These are phyloP conservation scores for Fusarium sp. DNA, from an alignment of 2,329 filamentous ascomycete species.

Conservation along the genomic window DNA sequence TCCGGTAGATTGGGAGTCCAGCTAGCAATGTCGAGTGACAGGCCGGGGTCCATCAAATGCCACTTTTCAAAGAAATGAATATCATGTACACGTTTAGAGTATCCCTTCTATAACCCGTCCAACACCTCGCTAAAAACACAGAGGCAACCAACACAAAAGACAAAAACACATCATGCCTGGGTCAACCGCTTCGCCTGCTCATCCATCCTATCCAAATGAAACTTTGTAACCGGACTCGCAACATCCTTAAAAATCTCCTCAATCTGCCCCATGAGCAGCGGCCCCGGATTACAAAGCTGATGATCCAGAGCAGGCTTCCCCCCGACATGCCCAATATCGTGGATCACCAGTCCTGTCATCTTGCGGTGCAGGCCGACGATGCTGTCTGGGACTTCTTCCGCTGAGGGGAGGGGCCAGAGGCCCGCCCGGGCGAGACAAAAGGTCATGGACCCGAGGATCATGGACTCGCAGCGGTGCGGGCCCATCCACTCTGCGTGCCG, in stretches of 20 bases:
- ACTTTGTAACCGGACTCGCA: conserved; percentile 11
- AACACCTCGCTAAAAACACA: background rate
- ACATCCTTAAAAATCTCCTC: conserved; percentile 37
- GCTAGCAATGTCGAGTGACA: background rate
- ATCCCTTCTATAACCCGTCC: background rate
- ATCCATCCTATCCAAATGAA: conserved; percentile 12
- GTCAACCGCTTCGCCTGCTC: conserved; percentile 11
- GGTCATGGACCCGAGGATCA: conserved; percentile 51
- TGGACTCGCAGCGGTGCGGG: conserved; percentile 51
- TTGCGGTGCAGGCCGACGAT: conserved; percentile 38
- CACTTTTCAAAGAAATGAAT: background rate
- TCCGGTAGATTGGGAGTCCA: background rate
- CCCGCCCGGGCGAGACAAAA: conserved; percentile 49
- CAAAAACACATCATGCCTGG: no score
- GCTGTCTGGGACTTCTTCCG: conserved; percentile 40
- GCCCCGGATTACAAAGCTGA: conserved; percentile 38
- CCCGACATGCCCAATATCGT: conserved; percentile 40
- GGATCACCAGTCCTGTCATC: conserved; percentile 42
- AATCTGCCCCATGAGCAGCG: conserved; percentile 27
- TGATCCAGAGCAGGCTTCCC: conserved; percentile 12
- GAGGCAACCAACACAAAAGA: no score
- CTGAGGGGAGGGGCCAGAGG: conserved; percentile 48
- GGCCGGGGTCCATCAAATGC: background rate
- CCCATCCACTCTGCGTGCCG: conserved; percentile 50
- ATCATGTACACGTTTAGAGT: background rate